Percentiles rank a stretch among this genome's conserved stretches.
Conservation (phyloP, 129 eudicot genomes). For the Pittosporum tobira region DNA sequence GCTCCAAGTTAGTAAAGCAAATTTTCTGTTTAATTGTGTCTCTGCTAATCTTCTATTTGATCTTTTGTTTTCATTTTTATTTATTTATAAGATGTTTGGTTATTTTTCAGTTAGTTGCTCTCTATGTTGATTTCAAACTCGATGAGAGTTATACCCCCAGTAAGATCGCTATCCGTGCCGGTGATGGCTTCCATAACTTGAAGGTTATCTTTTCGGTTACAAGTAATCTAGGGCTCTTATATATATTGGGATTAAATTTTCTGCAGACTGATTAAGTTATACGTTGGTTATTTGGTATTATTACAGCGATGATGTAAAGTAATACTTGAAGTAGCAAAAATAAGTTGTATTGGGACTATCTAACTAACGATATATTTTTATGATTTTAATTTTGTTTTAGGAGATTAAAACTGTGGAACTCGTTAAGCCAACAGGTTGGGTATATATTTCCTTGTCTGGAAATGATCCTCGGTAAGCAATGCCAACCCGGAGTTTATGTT, state of each 20-base stretch:
- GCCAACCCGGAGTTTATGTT: neutral
- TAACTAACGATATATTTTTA: neutral
- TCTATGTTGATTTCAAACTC: constrained; percentile 96
- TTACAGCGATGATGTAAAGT: neutral
- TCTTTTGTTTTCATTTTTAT: neutral
- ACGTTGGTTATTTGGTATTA: no score
- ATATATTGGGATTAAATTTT: neutral
- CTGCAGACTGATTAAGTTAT: no score
- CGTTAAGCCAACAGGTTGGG: constrained; percentile 94
- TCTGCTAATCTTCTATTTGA: neutral
- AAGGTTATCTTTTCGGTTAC: constrained; percentile 36
- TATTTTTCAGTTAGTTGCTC: constrained; percentile 52
- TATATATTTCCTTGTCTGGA: constrained; percentile 71
- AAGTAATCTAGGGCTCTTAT: no score
- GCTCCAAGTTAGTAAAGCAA: constrained; percentile 42
- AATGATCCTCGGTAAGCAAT: constrained; percentile 74
- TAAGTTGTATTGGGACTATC: no score
- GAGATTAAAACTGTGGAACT: constrained; percentile 91
- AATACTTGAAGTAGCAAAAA: neutral
- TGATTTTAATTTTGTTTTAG: constrained; percentile 26
- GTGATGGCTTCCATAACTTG: constrained; percentile 95
- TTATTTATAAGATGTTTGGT: neutral
- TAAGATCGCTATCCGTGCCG: constrained; percentile 83
- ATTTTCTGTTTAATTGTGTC: neutral
- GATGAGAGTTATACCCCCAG: constrained; percentile 98